phyloP scores from a whole-genome alignment of 225 moss, liverwort and hornwort species.

The Takakia lepidozioides region DNA sequence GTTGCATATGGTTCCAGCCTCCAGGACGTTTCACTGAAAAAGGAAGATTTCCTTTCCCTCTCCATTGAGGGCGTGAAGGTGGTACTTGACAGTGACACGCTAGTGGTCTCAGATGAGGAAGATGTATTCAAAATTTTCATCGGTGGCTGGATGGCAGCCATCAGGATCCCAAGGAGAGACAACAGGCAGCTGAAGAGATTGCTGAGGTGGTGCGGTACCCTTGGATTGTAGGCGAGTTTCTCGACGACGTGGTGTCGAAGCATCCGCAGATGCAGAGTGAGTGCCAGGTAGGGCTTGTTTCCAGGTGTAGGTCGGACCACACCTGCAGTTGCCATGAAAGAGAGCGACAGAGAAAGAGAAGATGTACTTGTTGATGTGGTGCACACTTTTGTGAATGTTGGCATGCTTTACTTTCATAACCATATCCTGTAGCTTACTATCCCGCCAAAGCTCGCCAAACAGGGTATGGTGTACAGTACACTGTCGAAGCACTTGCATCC shows the following conservation, averaged over 20 bases:
- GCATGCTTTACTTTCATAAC: background rate
- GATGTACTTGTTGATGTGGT: too few species aligned
- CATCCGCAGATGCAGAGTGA: constrained; percentile 62
- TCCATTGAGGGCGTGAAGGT: constrained; percentile 75
- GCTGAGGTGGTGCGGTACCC: constrained; percentile 67
- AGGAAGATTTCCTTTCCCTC: constrained; percentile 52
- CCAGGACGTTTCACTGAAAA: constrained; percentile 57
- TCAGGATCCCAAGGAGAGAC: constrained; percentile 37
- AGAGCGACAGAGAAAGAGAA: too few species aligned
- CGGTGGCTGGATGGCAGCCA: constrained; percentile 64
- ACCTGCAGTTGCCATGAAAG: too few species aligned
- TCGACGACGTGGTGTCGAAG: constrained; percentile 50
- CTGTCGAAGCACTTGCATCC: too few species aligned
- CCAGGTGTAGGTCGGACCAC: too few species aligned
- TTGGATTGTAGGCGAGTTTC: constrained; percentile 84
- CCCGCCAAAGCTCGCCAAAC: too few species aligned
- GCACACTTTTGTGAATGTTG: background rate
- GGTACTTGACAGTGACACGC: constrained; percentile 68
- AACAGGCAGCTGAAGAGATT: constrained; percentile 50
- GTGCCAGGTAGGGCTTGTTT: constrained; percentile 34
- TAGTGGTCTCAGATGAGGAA: constrained; percentile 67
- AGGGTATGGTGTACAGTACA: too few species aligned
- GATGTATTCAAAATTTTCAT: constrained; percentile 73
- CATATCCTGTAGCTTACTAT: too few species aligned
- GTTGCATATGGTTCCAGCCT: constrained; percentile 28